Evolutionary conservation across 495 filamentous ascomycete genomes (phyloP), one percentile per base, ranked within the genome.

Genomic region (Xylaria nigripes): DNA sequence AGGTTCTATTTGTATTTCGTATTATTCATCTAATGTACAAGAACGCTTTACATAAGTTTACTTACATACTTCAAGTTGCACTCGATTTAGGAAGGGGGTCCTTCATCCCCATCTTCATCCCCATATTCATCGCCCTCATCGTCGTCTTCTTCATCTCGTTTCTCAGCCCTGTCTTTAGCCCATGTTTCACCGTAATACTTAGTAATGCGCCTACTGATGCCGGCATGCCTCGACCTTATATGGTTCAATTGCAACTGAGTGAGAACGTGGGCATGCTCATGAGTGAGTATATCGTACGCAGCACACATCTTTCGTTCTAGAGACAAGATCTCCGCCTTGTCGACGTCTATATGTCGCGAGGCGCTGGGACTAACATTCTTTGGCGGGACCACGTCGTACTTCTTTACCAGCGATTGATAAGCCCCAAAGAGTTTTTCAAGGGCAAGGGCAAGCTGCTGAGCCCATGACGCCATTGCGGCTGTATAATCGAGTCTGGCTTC

Each of bases 301-400:
- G 62, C 62, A 36, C 72, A 65, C 64, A 76, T 71, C 38, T 63
- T 63, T n/a, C 70, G 68, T 18, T 67, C 70, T 22, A 72, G 63
- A 4, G 72, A 63, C 18, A 73, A 51, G 16, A 68, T 56, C 49
- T 76, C 72, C 15, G 58, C 50, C 55, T 55, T 54, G n/a, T 57
- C 47, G 15, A 55, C 61, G n/a, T 54, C 41, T 15, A 45, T 12
- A 15, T 25, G n/a, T 15, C 56, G 44, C 25, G n/a, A 43, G 44
- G 18, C 23, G 15, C 16, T 63, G 49, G 41, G 59, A 47, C 10
- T 58, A 40, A 12, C 5, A 40, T 18, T 58, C 7, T 56, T 52
- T 8, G 51, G 18, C 0, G 27, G 41, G 6, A 60, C 55, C 21
- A 64, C 62, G 1, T 55, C 58, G 24, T 60, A 63, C 24, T 65